phyloP scores from a whole-genome alignment of 345 rosid genomes.

The Geranium rotundifolium region DNA sequence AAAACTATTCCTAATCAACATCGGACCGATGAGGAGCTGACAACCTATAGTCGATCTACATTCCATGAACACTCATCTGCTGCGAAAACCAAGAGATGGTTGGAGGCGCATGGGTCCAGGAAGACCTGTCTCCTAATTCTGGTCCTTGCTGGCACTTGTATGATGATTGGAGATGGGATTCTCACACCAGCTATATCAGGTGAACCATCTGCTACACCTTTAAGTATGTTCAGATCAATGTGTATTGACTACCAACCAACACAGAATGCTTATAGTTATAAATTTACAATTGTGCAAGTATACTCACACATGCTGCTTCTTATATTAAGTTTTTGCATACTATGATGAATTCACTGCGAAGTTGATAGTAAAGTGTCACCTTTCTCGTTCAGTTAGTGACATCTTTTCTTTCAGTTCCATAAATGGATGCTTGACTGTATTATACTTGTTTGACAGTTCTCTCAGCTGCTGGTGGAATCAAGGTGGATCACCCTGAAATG shows the following conservation, averaged over 20 bases:
- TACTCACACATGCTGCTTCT: no score
- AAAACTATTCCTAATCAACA: conserved; percentile 34
- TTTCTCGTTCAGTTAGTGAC: neutral
- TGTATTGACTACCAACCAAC: no score
- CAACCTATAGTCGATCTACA: conserved; percentile 24
- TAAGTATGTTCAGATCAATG: no score
- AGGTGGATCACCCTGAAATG: conserved; percentile 24
- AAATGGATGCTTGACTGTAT: neutral
- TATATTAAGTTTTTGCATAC: no score
- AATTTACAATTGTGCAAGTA: no score
- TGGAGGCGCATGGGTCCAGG: conserved; percentile 6
- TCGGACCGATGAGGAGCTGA: conserved; percentile 31
- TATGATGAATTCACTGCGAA: no score
- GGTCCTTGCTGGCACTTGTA: conserved; percentile 42
- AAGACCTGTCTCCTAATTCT: conserved; percentile 18
- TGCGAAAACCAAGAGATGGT: conserved; percentile 20
- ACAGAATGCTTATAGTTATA: no score
- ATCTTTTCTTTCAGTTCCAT: neutral
- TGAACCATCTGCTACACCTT: neutral
- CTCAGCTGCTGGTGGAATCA: conserved; percentile 42
- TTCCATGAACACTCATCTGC: conserved; percentile 13
- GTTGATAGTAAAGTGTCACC: no score
- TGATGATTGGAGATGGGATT: conserved; percentile 48
- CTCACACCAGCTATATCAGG: conserved; percentile 51
- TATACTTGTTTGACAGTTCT: conserved; percentile 18